phyloP scores from a whole-genome alignment of 108 stramenopile species.

The Discostella pseudostelligera region DNA sequence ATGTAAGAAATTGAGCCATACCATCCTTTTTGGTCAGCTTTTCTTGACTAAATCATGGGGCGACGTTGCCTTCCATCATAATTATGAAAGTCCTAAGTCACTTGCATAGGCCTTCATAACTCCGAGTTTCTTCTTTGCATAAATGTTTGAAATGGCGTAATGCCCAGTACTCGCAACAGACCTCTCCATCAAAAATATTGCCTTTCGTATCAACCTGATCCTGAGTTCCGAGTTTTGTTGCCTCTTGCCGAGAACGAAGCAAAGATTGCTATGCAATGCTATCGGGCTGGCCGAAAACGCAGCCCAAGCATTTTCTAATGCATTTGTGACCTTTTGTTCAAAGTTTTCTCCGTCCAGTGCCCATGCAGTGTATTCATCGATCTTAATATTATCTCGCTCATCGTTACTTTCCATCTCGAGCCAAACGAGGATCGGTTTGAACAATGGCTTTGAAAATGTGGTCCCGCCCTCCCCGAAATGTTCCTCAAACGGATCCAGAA shows the following conservation, averaged over 20 bases:
- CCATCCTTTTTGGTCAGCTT: no score
- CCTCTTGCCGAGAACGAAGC: conserved; percentile 30
- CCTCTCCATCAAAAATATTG: conserved; percentile 18
- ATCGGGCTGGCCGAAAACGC: conserved; percentile 32
- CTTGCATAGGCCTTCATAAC: conserved; percentile 11
- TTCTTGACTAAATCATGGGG: no score
- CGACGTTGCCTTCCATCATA: no score
- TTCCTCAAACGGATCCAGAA: conserved; percentile 49
- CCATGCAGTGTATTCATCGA: conserved; percentile 59
- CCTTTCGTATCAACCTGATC: conserved; percentile 19
- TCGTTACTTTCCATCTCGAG: conserved; percentile 48
- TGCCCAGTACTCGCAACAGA: conserved; percentile 18
- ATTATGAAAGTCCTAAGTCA: background rate
- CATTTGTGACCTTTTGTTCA: conserved; percentile 2
- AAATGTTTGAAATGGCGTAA: conserved; percentile 21
- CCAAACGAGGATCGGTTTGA: conserved; percentile 51
- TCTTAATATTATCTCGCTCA: conserved; percentile 20
- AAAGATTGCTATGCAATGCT: conserved; percentile 31
- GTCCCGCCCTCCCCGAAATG: conserved; percentile 46
- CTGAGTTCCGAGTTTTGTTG: conserved; percentile 13
- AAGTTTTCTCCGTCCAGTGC: conserved; percentile 51
- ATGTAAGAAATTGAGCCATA: no score
- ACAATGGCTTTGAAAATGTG: conserved; percentile 53
- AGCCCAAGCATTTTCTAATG: conserved; percentile 28
- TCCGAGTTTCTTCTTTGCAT: conserved; percentile 26